Evolutionary conservation across 2,329 filamentous ascomycete genomes (phyloP).

Genomic region (Fusarium sp.): DNA sequence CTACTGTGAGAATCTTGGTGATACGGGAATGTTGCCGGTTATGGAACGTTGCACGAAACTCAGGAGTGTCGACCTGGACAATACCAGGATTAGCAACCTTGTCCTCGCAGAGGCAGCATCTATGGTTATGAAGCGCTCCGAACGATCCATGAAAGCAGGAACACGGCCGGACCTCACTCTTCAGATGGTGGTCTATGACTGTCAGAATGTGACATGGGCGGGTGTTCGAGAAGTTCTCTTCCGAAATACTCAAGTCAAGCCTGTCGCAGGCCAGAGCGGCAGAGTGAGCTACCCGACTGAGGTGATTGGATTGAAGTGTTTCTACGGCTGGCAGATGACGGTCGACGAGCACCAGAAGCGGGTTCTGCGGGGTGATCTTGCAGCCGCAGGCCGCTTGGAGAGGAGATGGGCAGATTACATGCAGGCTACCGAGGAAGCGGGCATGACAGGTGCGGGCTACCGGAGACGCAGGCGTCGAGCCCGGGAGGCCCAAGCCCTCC

Average conservation of each 20-base stretch:
- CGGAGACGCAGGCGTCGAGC: conserved; percentile 81
- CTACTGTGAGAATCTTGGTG: conserved; percentile 88
- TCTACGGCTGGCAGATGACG: conserved; percentile 94
- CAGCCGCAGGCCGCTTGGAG: conserved; percentile 82
- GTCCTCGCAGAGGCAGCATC: conserved; percentile 85
- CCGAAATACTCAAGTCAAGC: conserved; percentile 81
- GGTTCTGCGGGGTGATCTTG: conserved; percentile 81
- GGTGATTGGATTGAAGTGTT: conserved; percentile 89
- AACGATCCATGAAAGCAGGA: conserved; percentile 54
- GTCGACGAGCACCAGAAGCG: conserved; percentile 94
- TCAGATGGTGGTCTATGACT: conserved; percentile 88
- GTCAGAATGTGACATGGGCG: conserved; percentile 91
- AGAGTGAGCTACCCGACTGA: conserved; percentile 75
- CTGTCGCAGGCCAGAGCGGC: conserved; percentile 55
- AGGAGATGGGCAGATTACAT: conserved; percentile 95
- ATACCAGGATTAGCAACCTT: conserved; percentile 89
- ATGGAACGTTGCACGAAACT: conserved; percentile 80
- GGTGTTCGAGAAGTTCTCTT: conserved; percentile 88
- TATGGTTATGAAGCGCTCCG: conserved; percentile 77
- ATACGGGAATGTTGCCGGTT: conserved; percentile 84
- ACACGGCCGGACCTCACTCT: conserved; percentile 71
- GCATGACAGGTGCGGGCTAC: conserved; percentile 72
- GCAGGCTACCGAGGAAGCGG: conserved; percentile 89
- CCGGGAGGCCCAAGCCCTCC: conserved; percentile 82
- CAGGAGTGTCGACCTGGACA: conserved; percentile 85